Conservation (phyloP, 78 protist species). For the Bodo saltans region DNA sequence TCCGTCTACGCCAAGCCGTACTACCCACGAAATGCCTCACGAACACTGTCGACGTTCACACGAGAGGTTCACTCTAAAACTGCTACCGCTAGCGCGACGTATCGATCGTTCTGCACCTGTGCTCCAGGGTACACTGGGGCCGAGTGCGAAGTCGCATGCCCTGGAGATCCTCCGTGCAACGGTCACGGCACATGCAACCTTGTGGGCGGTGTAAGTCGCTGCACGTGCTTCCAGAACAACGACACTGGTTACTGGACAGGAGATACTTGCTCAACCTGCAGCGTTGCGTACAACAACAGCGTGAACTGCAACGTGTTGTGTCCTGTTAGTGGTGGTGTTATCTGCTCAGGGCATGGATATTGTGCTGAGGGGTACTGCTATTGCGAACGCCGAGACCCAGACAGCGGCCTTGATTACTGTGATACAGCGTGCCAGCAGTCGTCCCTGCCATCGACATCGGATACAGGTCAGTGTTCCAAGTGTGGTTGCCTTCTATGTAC, state of each 20-base stretch:
- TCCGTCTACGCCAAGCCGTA: too few species aligned
- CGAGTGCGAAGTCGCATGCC: neutral
- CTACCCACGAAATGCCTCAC: too few species aligned
- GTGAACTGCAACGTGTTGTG: neutral
- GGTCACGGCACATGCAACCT: constrained; percentile 7
- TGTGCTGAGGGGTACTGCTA: neutral
- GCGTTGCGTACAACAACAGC: neutral
- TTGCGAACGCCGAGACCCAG: too few species aligned
- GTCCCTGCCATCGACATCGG: too few species aligned
- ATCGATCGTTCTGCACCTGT: neutral
- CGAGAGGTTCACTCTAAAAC: too few species aligned
- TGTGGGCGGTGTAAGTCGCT: neutral
- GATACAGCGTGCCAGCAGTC: too few species aligned
- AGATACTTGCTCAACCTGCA: neutral
- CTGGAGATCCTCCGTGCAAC: neutral
- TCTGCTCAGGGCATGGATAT: constrained; percentile 14
- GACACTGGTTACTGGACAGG: constrained; percentile 13
- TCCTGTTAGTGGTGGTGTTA: neutral
- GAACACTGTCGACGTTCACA: too few species aligned
- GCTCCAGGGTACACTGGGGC: neutral
- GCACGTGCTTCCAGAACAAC: neutral
- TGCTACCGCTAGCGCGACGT: too few species aligned
- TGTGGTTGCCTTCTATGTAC: too few species aligned
- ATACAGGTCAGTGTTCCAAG: too few species aligned
- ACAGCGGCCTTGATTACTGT: too few species aligned